Conservation (phyloP, 768 basidiomycete genomes). For the Suillus hirtellus region DNA sequence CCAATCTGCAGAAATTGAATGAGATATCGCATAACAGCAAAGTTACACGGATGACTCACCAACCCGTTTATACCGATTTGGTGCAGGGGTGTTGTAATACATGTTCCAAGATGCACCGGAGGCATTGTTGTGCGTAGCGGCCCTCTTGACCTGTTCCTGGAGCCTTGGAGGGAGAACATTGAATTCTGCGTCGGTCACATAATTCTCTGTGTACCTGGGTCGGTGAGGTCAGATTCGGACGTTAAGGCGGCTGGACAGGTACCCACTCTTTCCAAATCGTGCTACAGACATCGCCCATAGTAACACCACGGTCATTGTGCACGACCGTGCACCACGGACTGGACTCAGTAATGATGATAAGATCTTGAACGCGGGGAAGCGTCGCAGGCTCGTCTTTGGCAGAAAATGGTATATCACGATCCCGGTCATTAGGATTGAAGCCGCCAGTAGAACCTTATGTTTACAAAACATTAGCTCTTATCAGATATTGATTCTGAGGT, state of each 20-base stretch:
- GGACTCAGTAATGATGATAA: constrained; percentile 57
- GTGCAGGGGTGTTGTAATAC: constrained; percentile 49
- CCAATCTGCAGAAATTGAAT: constrained; percentile 55
- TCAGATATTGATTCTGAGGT: neutral
- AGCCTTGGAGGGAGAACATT: constrained; percentile 56
- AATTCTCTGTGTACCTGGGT: constrained; percentile 66
- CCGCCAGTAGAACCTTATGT: constrained; percentile 57
- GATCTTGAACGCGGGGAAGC: constrained; percentile 60
- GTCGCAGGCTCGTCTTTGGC: constrained; percentile 66
- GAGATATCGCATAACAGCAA: neutral
- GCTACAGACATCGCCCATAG: constrained; percentile 71
- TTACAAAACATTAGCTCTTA: neutral
- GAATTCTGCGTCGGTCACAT: constrained; percentile 68
- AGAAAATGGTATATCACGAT: constrained; percentile 56
- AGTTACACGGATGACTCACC: constrained; percentile 44
- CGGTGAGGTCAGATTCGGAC: constrained; percentile 12
- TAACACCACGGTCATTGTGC: constrained; percentile 72
- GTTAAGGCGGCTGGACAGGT: neutral
- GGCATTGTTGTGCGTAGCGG: constrained; percentile 43
- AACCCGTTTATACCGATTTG: constrained; percentile 56
- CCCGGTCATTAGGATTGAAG: constrained; percentile 58
- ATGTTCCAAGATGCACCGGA: constrained; percentile 38
- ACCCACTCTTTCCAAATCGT: constrained; percentile 78
- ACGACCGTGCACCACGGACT: constrained; percentile 82
- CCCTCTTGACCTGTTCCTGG: constrained; percentile 73